Evolutionary conservation across 345 rosid species (phyloP).

Genomic region (Zanthoxylum bungeanum): DNA sequence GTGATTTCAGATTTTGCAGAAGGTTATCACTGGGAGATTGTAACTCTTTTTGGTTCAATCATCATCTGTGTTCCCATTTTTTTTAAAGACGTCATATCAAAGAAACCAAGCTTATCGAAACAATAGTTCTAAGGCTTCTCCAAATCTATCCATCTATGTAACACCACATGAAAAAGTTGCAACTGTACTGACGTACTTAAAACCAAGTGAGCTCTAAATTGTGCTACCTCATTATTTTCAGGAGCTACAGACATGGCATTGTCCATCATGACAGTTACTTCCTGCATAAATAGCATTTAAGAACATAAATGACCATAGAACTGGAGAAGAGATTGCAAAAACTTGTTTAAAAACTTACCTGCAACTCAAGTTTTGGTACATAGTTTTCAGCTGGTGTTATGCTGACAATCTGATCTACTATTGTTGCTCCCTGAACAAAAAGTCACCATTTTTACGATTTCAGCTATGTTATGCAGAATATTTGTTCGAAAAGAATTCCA

Average conservation of each 20-base stretch:
- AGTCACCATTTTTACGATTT: not conserved
- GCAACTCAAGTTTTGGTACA: constrained; percentile 41
- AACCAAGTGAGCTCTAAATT: constrained; percentile 10
- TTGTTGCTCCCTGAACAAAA: constrained; percentile 78
- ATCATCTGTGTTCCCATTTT: too few relatives aligned
- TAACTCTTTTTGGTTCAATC: not conserved
- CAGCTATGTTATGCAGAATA: not conserved
- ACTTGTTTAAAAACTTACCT: constrained; percentile 31
- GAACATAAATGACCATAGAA: constrained; percentile 10
- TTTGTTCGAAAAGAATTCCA: not conserved
- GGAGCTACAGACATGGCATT: constrained; percentile 35
- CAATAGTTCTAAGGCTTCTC: not conserved
- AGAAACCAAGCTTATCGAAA: not conserved
- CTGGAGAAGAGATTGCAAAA: constrained; percentile 11
- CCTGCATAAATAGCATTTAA: constrained; percentile 46
- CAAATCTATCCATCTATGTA: not conserved
- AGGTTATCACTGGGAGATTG: not conserved
- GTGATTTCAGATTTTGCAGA: not conserved
- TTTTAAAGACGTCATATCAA: not conserved
- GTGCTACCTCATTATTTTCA: constrained; percentile 50
- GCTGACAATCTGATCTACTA: constrained; percentile 75
- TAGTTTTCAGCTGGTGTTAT: constrained; percentile 68
- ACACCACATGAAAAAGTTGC: not conserved
- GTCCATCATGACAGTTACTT: constrained; percentile 44
- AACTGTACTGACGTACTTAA: not conserved